These are phyloP conservation scores for Astrothelium macrocarpum DNA, from an alignment of 495 filamentous ascomycete species.

Conservation along the genomic window DNA sequence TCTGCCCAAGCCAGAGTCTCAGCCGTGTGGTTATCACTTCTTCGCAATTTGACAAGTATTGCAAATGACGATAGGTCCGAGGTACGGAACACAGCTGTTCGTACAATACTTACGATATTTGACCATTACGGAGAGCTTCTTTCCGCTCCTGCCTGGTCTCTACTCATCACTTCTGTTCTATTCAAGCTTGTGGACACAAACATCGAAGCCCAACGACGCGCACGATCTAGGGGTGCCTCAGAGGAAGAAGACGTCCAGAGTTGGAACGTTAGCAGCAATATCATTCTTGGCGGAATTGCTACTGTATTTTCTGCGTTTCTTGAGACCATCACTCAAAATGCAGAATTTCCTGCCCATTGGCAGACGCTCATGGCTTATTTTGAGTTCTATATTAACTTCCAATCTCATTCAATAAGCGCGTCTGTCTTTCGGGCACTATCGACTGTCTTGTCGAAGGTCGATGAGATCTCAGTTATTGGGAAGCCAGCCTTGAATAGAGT, in stretches of 20 bases:
- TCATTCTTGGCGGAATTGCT: conserved; percentile 61
- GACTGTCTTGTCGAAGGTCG: conserved; percentile 19
- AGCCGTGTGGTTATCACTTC: conserved; percentile 74
- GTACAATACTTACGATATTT: conserved; percentile 84
- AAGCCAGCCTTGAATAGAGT: neutral
- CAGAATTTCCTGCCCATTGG: conserved; percentile 25
- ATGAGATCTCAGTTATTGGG: neutral
- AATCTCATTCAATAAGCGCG: conserved; percentile 24
- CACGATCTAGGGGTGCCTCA: conserved; percentile 15
- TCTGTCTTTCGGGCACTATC: conserved; percentile 26
- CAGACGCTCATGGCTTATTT: conserved; percentile 21
- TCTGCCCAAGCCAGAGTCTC: conserved; percentile 34
- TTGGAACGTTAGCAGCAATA: conserved; percentile 30
- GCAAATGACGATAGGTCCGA: conserved; percentile 72
- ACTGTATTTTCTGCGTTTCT: conserved; percentile 57
- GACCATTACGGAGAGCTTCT: conserved; percentile 81
- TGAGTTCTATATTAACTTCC: conserved; percentile 22
- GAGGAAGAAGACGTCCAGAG: neutral
- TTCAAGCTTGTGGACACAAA: conserved; percentile 58
- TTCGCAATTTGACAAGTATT: conserved; percentile 67
- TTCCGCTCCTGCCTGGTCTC: conserved; percentile 66
- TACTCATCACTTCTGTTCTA: conserved; percentile 71
- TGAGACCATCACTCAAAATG: conserved; percentile 17
- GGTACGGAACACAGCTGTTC: conserved; percentile 83
- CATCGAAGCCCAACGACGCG: conserved; percentile 14